Percentiles rank a stretch among this genome's conserved stretches.
Evolutionary conservation across 257 asterid species (phyloP).

Genomic region (Solanum lycopersicoides): DNA sequence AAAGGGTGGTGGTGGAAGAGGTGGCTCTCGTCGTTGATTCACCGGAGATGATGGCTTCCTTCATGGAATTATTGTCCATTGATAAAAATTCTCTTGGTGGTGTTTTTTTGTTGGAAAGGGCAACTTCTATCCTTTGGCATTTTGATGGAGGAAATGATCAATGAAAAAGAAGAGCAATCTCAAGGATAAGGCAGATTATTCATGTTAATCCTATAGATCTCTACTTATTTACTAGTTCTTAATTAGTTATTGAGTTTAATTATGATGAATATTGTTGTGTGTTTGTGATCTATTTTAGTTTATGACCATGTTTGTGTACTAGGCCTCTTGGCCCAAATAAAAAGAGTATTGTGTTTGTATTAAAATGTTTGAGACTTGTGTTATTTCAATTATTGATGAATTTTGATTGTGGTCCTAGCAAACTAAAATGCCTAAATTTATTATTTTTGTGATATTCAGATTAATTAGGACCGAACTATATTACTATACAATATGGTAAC

Average conservation of each 20-base stretch:
- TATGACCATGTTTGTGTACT: not conserved
- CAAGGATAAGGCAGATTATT: not conserved
- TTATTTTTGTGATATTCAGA: too few species aligned
- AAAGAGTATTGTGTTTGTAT: not conserved
- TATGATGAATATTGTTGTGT: not conserved
- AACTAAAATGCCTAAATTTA: too few species aligned
- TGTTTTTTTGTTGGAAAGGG: not conserved
- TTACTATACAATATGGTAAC: too few species aligned
- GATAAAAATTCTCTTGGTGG: not conserved
- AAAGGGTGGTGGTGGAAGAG: not conserved
- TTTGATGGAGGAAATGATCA: not conserved
- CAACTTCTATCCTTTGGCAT: constrained; percentile 2
- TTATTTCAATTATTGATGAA: not conserved
- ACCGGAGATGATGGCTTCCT: not conserved
- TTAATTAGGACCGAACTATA: too few species aligned
- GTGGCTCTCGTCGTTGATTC: not conserved
- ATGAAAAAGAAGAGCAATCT: not conserved
- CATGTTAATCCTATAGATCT: not conserved
- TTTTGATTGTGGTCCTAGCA: not conserved
- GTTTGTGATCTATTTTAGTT: not conserved
- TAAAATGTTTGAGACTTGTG: not conserved
- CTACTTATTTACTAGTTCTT: not conserved
- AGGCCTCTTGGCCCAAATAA: not conserved
- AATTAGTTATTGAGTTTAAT: not conserved
- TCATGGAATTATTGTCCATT: not conserved